Base-by-base conservation (phyloP, 176 grass and related monocot genomes). In the Juncus inflexus region DNA sequence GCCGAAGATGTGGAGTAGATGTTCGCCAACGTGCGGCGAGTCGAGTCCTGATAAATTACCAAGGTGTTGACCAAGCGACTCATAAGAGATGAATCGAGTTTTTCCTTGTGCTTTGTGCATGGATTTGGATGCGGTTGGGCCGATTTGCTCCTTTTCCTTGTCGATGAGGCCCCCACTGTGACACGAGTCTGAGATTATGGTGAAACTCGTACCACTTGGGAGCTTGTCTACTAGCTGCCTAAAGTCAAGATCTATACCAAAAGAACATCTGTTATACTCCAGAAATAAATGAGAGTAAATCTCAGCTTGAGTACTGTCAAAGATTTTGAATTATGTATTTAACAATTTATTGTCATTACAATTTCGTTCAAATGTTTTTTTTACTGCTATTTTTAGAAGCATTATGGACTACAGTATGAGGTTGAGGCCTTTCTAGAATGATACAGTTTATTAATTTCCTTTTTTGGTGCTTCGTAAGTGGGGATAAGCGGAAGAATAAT, bases 81-180 rank as follows among this genome's bases (percentile, higher is more conserved):
- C 65, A 73, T 65, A 86, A 49, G 91, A 77, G 35, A 96, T 65
- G 51, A 74, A 73, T 11, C 83, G 65, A 37, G 28, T 40, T 58
- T 45, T 58, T 9, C 4, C 14, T 11, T 12, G 11, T 9, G 5
- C 19, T 11, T 37, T 40, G 35, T 9, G 2, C 3, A 38, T 14
- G 3, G 56, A 55, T 15, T 12, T 69, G 11, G 5, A 3, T 64
- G 57, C 15, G 4, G 64, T 55, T 9, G 91, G 87, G 35, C 91
- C 91, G 55, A 96, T 90, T 66, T 96, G 91, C 64, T 96, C 91
- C 73, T 90, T 96, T 64, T 96, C 91, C 10, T 74, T 65, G 78
- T 90, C 91, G 58, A 96, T 90, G 71, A 96, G 91, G 7, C 91
- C 91, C 16, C 87, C 87, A 74, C 91, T 96, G 81, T 96, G 84